phyloP scores from a whole-genome alignment of 1,284 basidiomycete genomes.

The Fomitopsis betulina region DNA sequence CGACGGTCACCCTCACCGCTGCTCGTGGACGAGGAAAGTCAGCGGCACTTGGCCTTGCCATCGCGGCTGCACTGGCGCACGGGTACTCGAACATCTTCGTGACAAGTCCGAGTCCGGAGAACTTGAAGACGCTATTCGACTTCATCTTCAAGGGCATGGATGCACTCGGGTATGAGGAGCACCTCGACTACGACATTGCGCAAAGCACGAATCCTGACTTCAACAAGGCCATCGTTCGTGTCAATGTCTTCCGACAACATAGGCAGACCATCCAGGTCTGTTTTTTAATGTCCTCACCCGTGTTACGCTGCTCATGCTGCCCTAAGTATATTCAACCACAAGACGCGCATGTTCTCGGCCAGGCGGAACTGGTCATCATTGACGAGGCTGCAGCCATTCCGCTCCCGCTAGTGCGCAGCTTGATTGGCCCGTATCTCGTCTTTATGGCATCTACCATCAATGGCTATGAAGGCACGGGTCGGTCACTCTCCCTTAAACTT shows the following conservation, averaged over 20 bases:
- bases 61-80: constrained; percentile 90
- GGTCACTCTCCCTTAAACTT: constrained; percentile 95
- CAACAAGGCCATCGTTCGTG: constrained; percentile 93
- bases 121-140: constrained; percentile 96
- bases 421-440: constrained; percentile 96
- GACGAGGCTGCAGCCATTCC: constrained; percentile 99
- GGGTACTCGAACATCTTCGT: constrained; percentile 99
- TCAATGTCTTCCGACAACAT: constrained; percentile 92
- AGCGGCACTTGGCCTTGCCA: constrained; percentile 90
- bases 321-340: constrained; percentile 93
- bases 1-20: constrained; percentile 94
- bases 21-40: constrained; percentile 96
- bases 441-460: constrained; percentile 99
- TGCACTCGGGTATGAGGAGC: constrained; percentile 93
- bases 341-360: constrained; percentile 95
- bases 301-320: background rate
- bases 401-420: constrained; percentile 88
- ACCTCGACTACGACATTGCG: constrained; percentile 94
- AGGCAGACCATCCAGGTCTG: constrained; percentile 90
- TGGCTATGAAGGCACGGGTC: constrained; percentile 98
- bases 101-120: constrained; percentile 96
- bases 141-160: constrained; percentile 98
- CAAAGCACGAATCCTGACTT: constrained; percentile 94
- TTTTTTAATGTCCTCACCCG: constrained; percentile 7
- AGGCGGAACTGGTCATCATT: constrained; percentile 97